Evolutionary conservation across 129 eudicot genomes (phyloP), one percentile per base, ranked within the genome.

Genomic region (Gnaphalium uliginosum): DNA sequence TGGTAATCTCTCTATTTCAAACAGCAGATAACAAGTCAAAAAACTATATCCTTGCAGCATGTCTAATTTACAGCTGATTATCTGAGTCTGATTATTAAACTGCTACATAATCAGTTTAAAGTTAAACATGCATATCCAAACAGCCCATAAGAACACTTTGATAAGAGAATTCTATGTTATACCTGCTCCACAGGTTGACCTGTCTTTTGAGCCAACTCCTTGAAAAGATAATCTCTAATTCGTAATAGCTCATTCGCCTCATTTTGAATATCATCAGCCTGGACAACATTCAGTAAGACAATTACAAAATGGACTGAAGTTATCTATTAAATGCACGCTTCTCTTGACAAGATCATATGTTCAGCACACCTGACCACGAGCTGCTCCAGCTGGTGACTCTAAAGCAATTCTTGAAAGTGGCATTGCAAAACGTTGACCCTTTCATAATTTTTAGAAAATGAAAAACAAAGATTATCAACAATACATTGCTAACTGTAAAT

Each of bases 121-220:
- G 35, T 57, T 41, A 50, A 7, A 70, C 22, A 61, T 25, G 1
- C 23, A 27, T 3, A 5, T 50, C 10, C 27, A 54, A 56, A 30
- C 27, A n/a, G 21, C 46, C 0, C 14, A 15, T 9, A 18, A 60
- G 15, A 43, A 41, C 6, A 23, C 32, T 1, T 32, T 24, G 23
- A 54, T 62, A 58, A 72, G 46, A 79, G 35, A 21, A 43, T 9
- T 54, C 8, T 13, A 61, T 3, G n/a, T 17, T n/a, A 19, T 79
- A 84, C 97, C 96, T 92, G 87, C 4, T 92, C 96, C 66, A 87
- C 70, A 0, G 96, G 92, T 63, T 89, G 97, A 54, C 96, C 97
- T 15, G 97, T 83, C 75, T 92, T 83, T 78, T 86, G 66, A 71
- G 97, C 85, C 81, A 91, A 74, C 83, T 90, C 96, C 62, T 78